Conservation (phyloP, 2,329 filamentous ascomycete species). For the Alternaria triticimaculans region DNA sequence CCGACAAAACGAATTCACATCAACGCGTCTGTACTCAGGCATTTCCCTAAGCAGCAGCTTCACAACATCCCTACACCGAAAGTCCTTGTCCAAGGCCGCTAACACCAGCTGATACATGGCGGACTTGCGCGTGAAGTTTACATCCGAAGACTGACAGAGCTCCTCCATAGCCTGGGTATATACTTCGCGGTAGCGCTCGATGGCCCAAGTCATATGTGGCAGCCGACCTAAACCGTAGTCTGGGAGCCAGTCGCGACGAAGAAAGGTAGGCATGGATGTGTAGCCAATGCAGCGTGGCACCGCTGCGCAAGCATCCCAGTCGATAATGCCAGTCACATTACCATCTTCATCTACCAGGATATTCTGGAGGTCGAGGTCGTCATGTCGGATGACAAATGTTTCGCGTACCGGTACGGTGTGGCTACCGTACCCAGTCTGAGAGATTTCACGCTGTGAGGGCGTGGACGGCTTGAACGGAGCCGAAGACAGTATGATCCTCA, state of each 20-base stretch:
- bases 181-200: conserved; percentile 19
- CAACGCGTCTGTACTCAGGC: conserved; percentile 5
- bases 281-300: conserved; percentile 23
- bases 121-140: conserved; percentile 18
- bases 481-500: neutral
- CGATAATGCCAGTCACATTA: conserved; percentile 31
- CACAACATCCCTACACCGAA: neutral
- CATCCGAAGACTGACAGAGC: conserved; percentile 3
- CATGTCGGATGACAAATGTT: conserved; percentile 29
- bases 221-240: neutral
- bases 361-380: conserved; percentile 35
- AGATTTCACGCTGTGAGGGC: neutral
- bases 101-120: conserved; percentile 11
- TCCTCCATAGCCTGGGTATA: conserved; percentile 20
- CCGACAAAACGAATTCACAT: neutral
- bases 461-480: neutral
- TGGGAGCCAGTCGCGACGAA: conserved; percentile 17
- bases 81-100: conserved; percentile 6
- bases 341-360: conserved; percentile 25
- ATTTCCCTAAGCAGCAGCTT: conserved; percentile 9
- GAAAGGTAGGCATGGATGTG: conserved; percentile 16
- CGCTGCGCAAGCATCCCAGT: conserved; percentile 23
- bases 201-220: conserved; percentile 1
- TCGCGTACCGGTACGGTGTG: neutral
- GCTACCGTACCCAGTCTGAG: neutral